Evolutionary conservation across 139 green algal species (phyloP), one percentile per base, ranked within the genome.

Genomic region (Chlorella sorokiniana): DNA sequence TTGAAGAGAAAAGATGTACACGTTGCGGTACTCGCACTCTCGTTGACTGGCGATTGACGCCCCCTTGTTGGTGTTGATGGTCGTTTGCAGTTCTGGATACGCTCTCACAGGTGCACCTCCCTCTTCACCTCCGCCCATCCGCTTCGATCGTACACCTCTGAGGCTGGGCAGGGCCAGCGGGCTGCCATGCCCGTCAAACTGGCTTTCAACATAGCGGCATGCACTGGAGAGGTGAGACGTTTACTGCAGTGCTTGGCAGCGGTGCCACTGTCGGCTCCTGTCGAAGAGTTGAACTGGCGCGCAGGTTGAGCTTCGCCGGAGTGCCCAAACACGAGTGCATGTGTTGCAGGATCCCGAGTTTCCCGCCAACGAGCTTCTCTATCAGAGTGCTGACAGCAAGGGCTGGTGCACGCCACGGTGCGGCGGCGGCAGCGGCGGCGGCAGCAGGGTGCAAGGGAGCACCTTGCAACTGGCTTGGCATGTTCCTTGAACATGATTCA

Each of bases 341-440:
- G 29, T n/a, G 22, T 22, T 31, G 45, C 83, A 97, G 91, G 93
- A 97, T 79, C 82, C 89, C 3, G 93, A 96, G 42, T 95, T 94
- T 62, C 93, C 94, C 1, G 92, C 89, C 16, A 81, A 83, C 7
- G 94, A 97, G 87, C 88, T 98, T 20, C 84, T 95, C 11, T 92
- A 86, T 45, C 90, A 97, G 76, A 94, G 82, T 73, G 86, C 89
- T 11, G 91, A 98, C 48, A 94, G 91, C 3, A 76, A 89, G 31
- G 95, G 95, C 52, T 98, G 95, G 95, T 92, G 96, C 79, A 92
- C 88, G 38, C 88, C 93, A 23, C 93, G 93, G 93, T 94, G 62
- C 31, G 71, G 48, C n/a, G 29, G 45, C 10, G 67, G 67, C 38
- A 29, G 69, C 14, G 44, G 71, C 42, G 29, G 71, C 42, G n/a